Base-by-base conservation (phyloP, 768 basidiomycete genomes). In the Hygrocybe coccinea region DNA sequence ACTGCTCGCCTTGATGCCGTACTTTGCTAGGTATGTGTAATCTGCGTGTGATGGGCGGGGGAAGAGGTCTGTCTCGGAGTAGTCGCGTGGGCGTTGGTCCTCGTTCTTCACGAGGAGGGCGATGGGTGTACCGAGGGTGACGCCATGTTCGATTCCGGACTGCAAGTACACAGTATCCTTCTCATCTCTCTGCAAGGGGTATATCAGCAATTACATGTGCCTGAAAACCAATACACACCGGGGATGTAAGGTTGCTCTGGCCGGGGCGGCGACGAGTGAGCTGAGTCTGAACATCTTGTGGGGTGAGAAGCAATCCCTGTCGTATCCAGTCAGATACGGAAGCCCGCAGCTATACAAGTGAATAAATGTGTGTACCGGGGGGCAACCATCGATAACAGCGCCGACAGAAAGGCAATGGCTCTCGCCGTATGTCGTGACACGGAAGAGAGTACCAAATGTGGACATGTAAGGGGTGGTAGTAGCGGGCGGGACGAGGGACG, bases 31-130 rank as follows among this genome's bases (percentile, higher is more conserved):
- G 71, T 99, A 99, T 14, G 97, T 99, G 70, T 88, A 97, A 70
- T 99, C 97, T 11, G 97, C 97, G 65, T 99, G 97, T 60, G 89
- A 92, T 25, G 97, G 97, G 19, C 97, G 87, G 33, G 97, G 97
- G 76, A 93, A 99, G 52, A 94, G 75, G 68, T 99, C 97, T 0
- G 97, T 98, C 76, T 98, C 97, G 60, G 94, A 86, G 73, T 99
- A 99, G 72, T 99, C 97, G 65, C 97, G 90, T 17, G 97, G 97
- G 25, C 97, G 80, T 67, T 99, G 97, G 69, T 99, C 97, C 74
- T 98, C 94, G 72, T 99, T 99, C 65, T 85, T 90, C 37, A 99
- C 93, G 50, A 97, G 78, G n/a, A 99, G 83, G 1, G 86, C 95
- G 64, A 99, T 98, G 19, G 97, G 97, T 17, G 97, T 99, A 45